phyloP scores from a whole-genome alignment of 2,329 filamentous ascomycete genomes.

The Exophiala oligosperma region DNA sequence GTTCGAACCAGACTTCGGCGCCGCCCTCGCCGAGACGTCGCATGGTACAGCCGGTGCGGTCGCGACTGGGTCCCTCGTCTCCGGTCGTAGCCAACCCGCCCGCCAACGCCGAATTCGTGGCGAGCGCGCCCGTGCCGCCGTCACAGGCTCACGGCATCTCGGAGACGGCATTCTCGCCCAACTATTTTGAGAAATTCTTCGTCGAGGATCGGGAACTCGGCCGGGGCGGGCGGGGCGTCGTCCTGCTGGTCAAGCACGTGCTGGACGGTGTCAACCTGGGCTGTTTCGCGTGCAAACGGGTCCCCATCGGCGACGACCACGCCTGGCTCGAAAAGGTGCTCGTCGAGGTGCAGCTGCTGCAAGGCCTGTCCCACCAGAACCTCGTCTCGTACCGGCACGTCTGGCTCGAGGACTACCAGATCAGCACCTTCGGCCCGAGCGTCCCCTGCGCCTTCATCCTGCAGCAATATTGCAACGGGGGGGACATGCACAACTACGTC shows the following conservation, averaged over 20 bases:
- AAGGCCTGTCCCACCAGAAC: constrained; percentile 90
- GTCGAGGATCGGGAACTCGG: constrained; percentile 84
- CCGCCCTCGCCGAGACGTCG: constrained; percentile 53
- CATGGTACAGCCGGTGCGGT: constrained; percentile 48
- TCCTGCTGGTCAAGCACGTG: constrained; percentile 88
- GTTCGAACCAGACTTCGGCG: constrained; percentile 48
- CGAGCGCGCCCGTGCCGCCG: constrained; percentile 43
- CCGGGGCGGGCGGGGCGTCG: constrained; percentile 89
- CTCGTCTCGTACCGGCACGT: constrained; percentile 96
- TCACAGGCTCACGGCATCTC: constrained; percentile 67
- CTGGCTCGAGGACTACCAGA: constrained; percentile 86
- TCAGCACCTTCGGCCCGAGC: constrained; percentile 83
- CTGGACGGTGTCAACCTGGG: constrained; percentile 86
- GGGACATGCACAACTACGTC: constrained; percentile 86
- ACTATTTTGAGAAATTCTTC: constrained; percentile 93
- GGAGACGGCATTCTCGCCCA: constrained; percentile 80
- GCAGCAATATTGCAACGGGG: constrained; percentile 94
- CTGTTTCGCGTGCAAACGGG: constrained; percentile 93
- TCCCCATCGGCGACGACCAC: constrained; percentile 93
- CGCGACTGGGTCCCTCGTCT: constrained; percentile 24
- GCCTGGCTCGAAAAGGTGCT: constrained; percentile 94
- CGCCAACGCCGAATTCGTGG: constrained; percentile 51
- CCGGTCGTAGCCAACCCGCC: constrained; percentile 39
- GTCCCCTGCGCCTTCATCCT: constrained; percentile 96
- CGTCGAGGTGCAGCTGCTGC: constrained; percentile 87